These are phyloP conservation scores for Euphorbia peplus DNA, from an alignment of 345 rosid species.

Conservation along the genomic window DNA sequence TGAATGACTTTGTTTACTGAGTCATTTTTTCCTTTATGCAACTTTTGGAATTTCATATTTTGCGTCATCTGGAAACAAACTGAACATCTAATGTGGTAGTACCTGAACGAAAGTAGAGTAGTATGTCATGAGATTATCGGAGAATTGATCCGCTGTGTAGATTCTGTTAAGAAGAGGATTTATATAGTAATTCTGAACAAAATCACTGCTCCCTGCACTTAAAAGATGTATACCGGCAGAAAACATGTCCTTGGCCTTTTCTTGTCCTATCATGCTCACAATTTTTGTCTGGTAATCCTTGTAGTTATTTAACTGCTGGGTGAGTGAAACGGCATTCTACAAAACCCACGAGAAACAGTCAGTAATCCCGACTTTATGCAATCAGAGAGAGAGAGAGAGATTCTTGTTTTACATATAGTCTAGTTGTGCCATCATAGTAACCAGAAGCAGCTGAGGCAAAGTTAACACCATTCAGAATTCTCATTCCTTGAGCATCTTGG, in stretches of 20 bases:
- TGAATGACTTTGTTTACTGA: neutral
- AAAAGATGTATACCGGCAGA: constrained; percentile 69
- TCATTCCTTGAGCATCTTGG: constrained; percentile 51
- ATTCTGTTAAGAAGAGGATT: constrained; percentile 51
- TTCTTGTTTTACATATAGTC: constrained; percentile 46
- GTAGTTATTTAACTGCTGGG: constrained; percentile 74
- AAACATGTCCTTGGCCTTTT: constrained; percentile 47
- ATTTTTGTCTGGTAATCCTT: constrained; percentile 61
- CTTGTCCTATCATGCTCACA: constrained; percentile 46
- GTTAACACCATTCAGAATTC: constrained; percentile 69
- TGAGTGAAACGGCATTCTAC: constrained; percentile 63
- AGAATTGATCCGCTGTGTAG: constrained; percentile 56
- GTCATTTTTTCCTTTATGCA: neutral
- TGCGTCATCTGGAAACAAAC: constrained; percentile 4
- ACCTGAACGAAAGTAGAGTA: constrained; percentile 83
- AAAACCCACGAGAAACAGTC: constrained; percentile 23
- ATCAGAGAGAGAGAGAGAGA: neutral
- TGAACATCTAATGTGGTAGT: constrained; percentile 17
- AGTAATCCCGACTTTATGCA: neutral
- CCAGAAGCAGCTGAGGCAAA: constrained; percentile 94
- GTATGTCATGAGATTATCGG: constrained; percentile 58
- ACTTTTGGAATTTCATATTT: neutral
- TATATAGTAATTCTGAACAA: constrained; percentile 83
- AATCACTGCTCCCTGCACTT: constrained; percentile 88
- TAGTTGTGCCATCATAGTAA: constrained; percentile 59